Percentiles rank a stretch among this genome's conserved stretches.
phyloP scores from a whole-genome alignment of 108 stramenopile species.

The Pseudonitzschia multiseries region DNA sequence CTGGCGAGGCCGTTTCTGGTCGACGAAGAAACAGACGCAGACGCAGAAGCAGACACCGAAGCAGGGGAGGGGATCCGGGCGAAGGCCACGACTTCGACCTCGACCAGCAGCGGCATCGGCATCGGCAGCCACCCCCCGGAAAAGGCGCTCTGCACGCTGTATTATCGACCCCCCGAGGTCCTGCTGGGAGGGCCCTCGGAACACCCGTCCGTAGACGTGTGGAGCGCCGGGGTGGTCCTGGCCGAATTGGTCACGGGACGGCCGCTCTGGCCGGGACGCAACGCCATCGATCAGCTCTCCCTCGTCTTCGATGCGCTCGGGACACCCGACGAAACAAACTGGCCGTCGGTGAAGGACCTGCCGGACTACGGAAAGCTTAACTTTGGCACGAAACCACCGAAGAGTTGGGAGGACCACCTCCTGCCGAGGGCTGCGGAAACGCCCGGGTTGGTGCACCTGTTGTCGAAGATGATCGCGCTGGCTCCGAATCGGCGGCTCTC shows the following conservation, averaged over 20 bases:
- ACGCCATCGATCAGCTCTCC: constrained; percentile 69
- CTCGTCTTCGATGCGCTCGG: constrained; percentile 63
- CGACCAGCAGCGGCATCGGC: background rate
- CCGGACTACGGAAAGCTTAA: constrained; percentile 68
- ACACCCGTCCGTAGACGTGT: constrained; percentile 60
- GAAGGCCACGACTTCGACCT: no score
- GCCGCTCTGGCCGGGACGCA: constrained; percentile 58
- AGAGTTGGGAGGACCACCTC: constrained; percentile 21
- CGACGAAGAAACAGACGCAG: background rate
- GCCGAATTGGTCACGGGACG: constrained; percentile 54
- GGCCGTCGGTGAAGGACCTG: constrained; percentile 47
- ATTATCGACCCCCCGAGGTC: constrained; percentile 81
- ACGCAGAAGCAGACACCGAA: background rate
- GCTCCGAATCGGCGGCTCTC: constrained; percentile 58
- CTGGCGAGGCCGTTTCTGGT: constrained; percentile 44
- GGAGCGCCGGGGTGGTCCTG: constrained; percentile 62
- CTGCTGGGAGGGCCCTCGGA: constrained; percentile 53
- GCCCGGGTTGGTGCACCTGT: constrained; percentile 27
- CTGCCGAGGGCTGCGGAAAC: constrained; percentile 37
- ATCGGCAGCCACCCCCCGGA: constrained; percentile 9
- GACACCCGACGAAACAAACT: constrained; percentile 58
- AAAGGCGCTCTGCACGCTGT: constrained; percentile 63
- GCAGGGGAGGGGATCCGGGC: background rate
- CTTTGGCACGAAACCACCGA: constrained; percentile 43
- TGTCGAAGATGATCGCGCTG: constrained; percentile 40